Base-by-base conservation (phyloP, 1,139 yeast genomes). In the Candida mesenterica region DNA sequence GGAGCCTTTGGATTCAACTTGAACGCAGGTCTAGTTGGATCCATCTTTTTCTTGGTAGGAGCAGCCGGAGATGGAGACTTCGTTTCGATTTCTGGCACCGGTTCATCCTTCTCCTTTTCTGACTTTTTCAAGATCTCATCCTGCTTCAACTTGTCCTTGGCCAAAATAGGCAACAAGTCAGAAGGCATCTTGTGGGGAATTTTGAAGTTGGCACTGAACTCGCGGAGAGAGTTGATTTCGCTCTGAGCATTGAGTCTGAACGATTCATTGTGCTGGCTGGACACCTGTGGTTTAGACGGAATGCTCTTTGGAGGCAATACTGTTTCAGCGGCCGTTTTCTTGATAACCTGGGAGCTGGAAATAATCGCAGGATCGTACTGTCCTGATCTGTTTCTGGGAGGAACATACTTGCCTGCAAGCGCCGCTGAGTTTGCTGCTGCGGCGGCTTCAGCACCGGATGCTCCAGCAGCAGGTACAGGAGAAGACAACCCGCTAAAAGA, bases 201-300 rank as follows among this genome's bases (percentile, higher is more conserved):
- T 60, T 86, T 87, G 60, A 86, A 86, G 48, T 77, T 84, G 34
- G 87, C 89, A 34, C 95, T 79, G 55, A 89, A 89, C 55, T 85
- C 87, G 43, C 78, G 80, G 40, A 88, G 68, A n/a, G 92, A 86
- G 46, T 83, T 82, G 46, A 87, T 78, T 63, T 77, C 95, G 45
- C 77, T 75, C 53, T 78, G 81, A 8, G 80, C 79, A 46, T 68
- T 73, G 40, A 72, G 60, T 44, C 77, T 65, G 48, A 70, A 68
- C 3, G 71, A 60, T 40, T 72, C 76, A 35, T 56, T 56, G 24
- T 48, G 56, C 23, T 34, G 32, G 14, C 45, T 49, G n/a, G 49
- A 43, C 15, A 56, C 57, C 15, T 45, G 60, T 4, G 68, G 68
- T 40, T 62, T 62, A 9, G 64, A 52, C 13, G 68, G 68, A 28